A percentile compares a stretch with the other conserved stretches of the same genome.
Conservation (phyloP, 208 protist genomes). For the Chromosphaera perkinsii region DNA sequence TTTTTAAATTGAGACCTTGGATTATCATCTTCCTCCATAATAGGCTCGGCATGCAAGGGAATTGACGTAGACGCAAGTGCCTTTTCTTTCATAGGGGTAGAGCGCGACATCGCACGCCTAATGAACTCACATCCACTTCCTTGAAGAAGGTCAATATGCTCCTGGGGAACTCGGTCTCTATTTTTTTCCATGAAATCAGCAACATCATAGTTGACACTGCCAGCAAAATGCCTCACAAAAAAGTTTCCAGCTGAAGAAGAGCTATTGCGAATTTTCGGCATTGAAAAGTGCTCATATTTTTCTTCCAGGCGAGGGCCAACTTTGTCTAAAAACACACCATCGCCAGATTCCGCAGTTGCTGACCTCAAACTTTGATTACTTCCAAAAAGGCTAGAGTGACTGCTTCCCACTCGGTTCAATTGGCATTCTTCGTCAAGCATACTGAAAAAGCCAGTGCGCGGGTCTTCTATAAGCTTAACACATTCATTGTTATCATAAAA, state of each 20-base stretch:
- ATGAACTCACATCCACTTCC: too few species aligned
- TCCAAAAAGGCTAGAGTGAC: not conserved
- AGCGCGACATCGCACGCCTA: too few species aligned
- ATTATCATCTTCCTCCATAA: not conserved
- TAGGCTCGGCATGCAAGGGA: not conserved
- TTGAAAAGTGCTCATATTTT: slow-evolving; percentile 58
- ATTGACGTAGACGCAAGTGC: too few species aligned
- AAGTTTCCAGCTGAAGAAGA: slow-evolving; percentile 70
- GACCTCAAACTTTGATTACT: slow-evolving; percentile 1
- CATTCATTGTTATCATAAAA: not conserved
- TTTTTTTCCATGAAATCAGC: slow-evolving; percentile 16
- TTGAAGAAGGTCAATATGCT: not conserved
- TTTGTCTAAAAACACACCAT: too few species aligned
- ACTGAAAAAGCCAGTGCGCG: slow-evolving; percentile 47
- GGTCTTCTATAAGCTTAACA: slow-evolving; percentile 59
- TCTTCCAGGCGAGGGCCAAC: too few species aligned
- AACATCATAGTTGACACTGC: slow-evolving; percentile 55
- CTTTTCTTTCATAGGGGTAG: too few species aligned
- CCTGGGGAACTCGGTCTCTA: not conserved
- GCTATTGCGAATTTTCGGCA: slow-evolving; percentile 48
- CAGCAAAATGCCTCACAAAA: slow-evolving; percentile 78
- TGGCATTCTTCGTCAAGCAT: slow-evolving; percentile 70
- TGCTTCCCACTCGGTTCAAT: slow-evolving; percentile 4
- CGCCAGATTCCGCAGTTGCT: too few species aligned
- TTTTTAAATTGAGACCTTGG: not conserved